phyloP scores from a whole-genome alignment of 1,284 basidiomycete genomes.

The Cerioporus squamosus region DNA sequence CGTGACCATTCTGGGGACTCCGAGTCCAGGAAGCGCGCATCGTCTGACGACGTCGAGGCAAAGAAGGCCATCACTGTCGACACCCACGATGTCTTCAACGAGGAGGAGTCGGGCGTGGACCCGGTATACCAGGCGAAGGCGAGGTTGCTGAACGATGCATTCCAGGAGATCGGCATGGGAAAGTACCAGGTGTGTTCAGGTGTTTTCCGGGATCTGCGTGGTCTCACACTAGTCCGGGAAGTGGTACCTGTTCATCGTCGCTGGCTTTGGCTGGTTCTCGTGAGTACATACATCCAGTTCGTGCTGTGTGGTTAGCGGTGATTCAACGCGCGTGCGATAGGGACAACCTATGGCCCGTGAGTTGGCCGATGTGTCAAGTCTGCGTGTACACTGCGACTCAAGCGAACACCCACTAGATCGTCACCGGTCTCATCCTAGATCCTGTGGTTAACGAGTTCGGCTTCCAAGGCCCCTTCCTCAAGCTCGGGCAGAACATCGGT shows the following conservation, averaged over 20 bases:
- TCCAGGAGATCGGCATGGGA: conserved; percentile 77
- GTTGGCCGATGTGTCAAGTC: neutral
- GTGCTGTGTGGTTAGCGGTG: neutral
- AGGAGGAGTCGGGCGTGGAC: conserved; percentile 49
- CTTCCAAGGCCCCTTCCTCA: conserved; percentile 56
- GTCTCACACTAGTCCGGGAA: conserved; percentile 21
- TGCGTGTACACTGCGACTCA: no score
- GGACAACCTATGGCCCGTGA: conserved; percentile 69
- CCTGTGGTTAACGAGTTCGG: conserved; percentile 61
- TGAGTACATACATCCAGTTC: conserved; percentile 42
- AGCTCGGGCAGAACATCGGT: conserved; percentile 60
- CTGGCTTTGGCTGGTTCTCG: conserved; percentile 75
- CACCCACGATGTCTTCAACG: conserved; percentile 47
- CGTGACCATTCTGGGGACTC: neutral
- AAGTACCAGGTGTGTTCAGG: conserved; percentile 59
- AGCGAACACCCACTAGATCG: conserved; percentile 40
- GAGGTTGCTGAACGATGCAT: conserved; percentile 62
- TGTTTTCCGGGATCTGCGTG: neutral
- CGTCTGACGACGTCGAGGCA: conserved; percentile 6
- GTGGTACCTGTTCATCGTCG: conserved; percentile 59
- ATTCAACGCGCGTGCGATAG: conserved; percentile 30
- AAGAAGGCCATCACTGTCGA: conserved; percentile 19
- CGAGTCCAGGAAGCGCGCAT: neutral
- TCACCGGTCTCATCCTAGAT: conserved; percentile 58
- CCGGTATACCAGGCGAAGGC: conserved; percentile 69